Evolutionary conservation across 805 yeast genomes (phyloP).

Genomic region (Candida morakotiae): DNA sequence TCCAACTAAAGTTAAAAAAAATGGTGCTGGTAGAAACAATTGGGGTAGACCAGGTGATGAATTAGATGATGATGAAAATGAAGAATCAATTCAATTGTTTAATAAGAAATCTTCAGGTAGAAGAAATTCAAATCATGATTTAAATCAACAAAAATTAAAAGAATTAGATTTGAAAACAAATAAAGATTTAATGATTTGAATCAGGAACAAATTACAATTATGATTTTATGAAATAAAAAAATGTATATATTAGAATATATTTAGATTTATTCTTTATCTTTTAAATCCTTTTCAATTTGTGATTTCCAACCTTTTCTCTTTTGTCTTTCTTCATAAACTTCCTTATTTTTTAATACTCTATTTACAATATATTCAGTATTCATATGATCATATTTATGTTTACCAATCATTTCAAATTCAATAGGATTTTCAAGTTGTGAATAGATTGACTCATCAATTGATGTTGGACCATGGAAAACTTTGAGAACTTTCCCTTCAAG

Average conservation of each 20-base stretch:
- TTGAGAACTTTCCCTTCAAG: slow-evolving; percentile 30
- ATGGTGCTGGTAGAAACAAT: slow-evolving; percentile 82
- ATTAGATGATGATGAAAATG: slow-evolving; percentile 56
- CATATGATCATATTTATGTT: slow-evolving; percentile 61
- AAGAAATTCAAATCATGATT: slow-evolving; percentile 38
- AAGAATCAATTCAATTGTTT: slow-evolving; percentile 15
- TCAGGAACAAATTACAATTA: too few relatives aligned
- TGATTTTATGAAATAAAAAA: not conserved
- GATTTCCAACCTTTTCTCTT: slow-evolving; percentile 80
- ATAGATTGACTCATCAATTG: slow-evolving; percentile 25
- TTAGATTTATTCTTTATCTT: slow-evolving; percentile 9
- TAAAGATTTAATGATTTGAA: slow-evolving; percentile 7
- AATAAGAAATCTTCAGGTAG: slow-evolving; percentile 20
- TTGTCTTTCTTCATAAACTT: slow-evolving; percentile 82
- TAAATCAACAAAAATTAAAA: slow-evolving; percentile 25
- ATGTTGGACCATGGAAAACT: slow-evolving; percentile 60
- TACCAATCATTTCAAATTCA: slow-evolving; percentile 39
- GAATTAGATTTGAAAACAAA: slow-evolving; percentile 20
- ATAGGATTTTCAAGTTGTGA: slow-evolving; percentile 25
- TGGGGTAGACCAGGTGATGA: slow-evolving; percentile 89
- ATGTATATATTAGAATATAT: not conserved
- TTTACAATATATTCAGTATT: slow-evolving; percentile 68
- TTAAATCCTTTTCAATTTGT: slow-evolving; percentile 35
- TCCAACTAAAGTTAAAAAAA: slow-evolving; percentile 75
- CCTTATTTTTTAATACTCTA: slow-evolving; percentile 66